Conservation (phyloP, 2,329 filamentous ascomycete species). For the Fusarium miscanthi region DNA sequence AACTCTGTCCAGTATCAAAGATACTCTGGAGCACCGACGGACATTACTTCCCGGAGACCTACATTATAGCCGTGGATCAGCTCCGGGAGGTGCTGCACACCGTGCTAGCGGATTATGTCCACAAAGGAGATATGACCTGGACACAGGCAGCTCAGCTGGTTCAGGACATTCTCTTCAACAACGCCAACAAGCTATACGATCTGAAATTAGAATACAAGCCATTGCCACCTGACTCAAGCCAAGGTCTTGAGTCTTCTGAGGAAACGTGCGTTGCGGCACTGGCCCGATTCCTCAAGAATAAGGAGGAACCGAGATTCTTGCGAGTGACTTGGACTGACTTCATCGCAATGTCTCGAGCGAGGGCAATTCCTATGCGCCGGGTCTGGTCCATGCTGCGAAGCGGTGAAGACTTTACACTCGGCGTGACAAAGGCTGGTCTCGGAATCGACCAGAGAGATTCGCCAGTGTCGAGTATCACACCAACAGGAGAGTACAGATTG, state of each 20-base stretch:
- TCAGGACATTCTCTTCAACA: constrained; percentile 78
- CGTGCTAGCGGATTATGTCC: constrained; percentile 74
- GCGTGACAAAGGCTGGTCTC: constrained; percentile 72
- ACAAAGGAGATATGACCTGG: constrained; percentile 69
- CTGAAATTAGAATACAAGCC: constrained; percentile 62
- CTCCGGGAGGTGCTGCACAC: constrained; percentile 76
- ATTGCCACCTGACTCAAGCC: constrained; percentile 9
- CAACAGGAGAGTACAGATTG: constrained; percentile 74
- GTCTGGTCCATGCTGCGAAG: constrained; percentile 60
- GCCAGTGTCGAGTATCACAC: constrained; percentile 62
- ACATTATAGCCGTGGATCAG: constrained; percentile 76
- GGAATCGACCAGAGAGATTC: constrained; percentile 76
- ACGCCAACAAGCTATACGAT: constrained; percentile 79
- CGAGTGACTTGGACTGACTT: constrained; percentile 83
- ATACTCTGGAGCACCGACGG: constrained; percentile 85
- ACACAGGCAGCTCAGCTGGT: constrained; percentile 72
- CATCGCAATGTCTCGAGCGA: constrained; percentile 74
- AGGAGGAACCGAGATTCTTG: constrained; percentile 70
- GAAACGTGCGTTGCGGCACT: constrained; percentile 20
- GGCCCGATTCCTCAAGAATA: constrained; percentile 55
- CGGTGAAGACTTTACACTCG: constrained; percentile 61
- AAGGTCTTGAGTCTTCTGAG: constrained; percentile 5
- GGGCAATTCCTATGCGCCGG: constrained; percentile 73
- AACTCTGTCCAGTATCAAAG: constrained; percentile 79
- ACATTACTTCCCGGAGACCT: constrained; percentile 83